Conservation (phyloP, 192 early-diverging fungal genomes). For the Backusella circina region DNA sequence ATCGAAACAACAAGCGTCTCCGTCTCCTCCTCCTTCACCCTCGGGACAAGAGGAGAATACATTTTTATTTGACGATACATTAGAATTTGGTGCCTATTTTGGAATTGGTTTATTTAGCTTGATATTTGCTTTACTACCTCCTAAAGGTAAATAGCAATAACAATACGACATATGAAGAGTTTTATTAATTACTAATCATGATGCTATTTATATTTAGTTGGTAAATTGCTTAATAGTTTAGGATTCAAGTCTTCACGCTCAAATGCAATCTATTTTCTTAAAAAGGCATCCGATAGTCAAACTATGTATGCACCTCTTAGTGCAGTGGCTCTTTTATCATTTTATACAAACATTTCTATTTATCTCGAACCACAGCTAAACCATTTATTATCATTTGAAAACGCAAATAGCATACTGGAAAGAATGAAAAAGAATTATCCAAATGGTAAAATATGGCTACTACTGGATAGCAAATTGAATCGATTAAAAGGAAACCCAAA, state of each 20-base stretch:
- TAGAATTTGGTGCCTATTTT: slow-evolving; percentile 31
- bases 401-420: slow-evolving; percentile 18
- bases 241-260: slow-evolving; percentile 29
- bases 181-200: neutral
- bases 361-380: slow-evolving; percentile 21
- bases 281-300: slow-evolving; percentile 12
- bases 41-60: neutral
- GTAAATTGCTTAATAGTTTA: slow-evolving; percentile 24
- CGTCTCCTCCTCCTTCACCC: neutral
- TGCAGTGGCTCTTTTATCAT: slow-evolving; percentile 20
- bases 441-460: slow-evolving; percentile 21
- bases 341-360: slow-evolving; percentile 27
- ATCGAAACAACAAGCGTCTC: neutral
- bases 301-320: slow-evolving; percentile 23
- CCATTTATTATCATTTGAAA: slow-evolving; percentile 9
- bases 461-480: slow-evolving; percentile 26
- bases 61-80: neutral
- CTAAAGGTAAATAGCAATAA: slow-evolving; percentile 22
- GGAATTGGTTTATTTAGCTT: slow-evolving; percentile 31
- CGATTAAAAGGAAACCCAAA: slow-evolving; percentile 17
- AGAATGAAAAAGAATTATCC: slow-evolving; percentile 18
- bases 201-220: slow-evolving; percentile 3
- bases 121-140: slow-evolving; percentile 34
- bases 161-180: neutral
- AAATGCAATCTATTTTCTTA: slow-evolving; percentile 21